A percentile compares a stretch with the other conserved stretches of the same genome.
Conservation (phyloP, 768 basidiomycete species). For the Pleurotus citrinopileatus region DNA sequence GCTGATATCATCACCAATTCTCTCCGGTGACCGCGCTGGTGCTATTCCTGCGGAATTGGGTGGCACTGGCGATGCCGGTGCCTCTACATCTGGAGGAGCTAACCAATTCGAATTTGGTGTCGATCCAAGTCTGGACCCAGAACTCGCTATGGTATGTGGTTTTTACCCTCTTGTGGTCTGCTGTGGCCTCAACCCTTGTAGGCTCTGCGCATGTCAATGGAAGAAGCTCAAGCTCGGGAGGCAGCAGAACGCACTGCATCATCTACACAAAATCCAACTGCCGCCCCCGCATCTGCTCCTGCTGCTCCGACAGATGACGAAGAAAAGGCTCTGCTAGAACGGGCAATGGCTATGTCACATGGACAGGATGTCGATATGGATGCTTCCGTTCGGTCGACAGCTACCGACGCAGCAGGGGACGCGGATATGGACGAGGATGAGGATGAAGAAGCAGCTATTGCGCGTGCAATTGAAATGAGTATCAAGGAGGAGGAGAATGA, state of each 20-base stretch:
- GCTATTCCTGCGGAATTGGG: constrained; percentile 67
- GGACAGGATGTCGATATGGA: constrained; percentile 55
- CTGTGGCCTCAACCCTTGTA: constrained; percentile 24
- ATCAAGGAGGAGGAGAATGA: constrained; percentile 63
- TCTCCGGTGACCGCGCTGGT: constrained; percentile 70
- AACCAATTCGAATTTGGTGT: constrained; percentile 69
- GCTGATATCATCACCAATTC: constrained; percentile 76
- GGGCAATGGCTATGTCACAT: constrained; percentile 76
- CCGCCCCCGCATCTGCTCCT: constrained; percentile 26
- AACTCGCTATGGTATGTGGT: constrained; percentile 84
- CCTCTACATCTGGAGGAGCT: constrained; percentile 39
- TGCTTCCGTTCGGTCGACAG: constrained; percentile 23
- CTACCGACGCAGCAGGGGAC: constrained; percentile 32
- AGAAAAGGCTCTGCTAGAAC: constrained; percentile 73
- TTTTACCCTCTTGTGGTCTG: not conserved
- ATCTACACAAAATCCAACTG: constrained; percentile 20
- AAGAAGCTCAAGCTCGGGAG: constrained; percentile 85
- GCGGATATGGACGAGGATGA: constrained; percentile 66
- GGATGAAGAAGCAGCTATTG: constrained; percentile 88
- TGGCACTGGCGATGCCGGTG: constrained; percentile 42
- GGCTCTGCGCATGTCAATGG: constrained; percentile 97
- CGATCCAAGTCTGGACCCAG: constrained; percentile 94
- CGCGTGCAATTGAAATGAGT: constrained; percentile 90
- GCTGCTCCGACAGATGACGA: constrained; percentile 59
- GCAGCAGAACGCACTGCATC: constrained; percentile 42